A percentile compares a stretch with the other conserved stretches of the same genome.
Evolutionary conservation across 192 early-diverging fungal genomes (phyloP).

Genomic region (Lunasporangiospora selenospora): DNA sequence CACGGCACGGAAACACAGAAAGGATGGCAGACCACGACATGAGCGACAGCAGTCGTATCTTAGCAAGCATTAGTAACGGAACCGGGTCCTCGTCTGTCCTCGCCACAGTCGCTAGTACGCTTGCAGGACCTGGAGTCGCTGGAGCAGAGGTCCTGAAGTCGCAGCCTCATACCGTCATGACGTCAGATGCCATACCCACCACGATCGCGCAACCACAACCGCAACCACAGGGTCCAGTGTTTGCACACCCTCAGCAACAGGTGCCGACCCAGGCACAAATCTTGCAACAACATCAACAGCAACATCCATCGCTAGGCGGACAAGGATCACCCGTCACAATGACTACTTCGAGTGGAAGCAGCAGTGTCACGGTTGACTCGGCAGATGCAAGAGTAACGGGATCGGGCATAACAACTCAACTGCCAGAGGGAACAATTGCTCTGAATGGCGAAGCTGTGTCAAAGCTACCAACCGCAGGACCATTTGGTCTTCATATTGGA

Average conservation of each 20-base stretch:
- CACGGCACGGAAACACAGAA: too few species aligned
- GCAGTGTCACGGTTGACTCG: too few species aligned
- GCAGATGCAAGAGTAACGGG: too few species aligned
- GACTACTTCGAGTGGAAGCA: too few species aligned
- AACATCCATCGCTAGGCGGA: too few species aligned
- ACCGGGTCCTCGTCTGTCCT: slow-evolving; percentile 16
- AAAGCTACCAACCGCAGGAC: not conserved
- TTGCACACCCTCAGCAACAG: slow-evolving; percentile 1
- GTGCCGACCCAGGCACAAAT: too few species aligned
- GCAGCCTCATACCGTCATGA: slow-evolving; percentile 23
- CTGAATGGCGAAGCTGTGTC: not conserved
- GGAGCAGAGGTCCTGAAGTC: slow-evolving; percentile 14
- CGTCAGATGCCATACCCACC: slow-evolving; percentile 22
- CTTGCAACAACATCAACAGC: slow-evolving; percentile 21
- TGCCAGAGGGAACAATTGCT: not conserved
- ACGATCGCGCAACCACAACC: slow-evolving; percentile 5
- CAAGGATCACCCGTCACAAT: too few species aligned
- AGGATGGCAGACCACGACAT: slow-evolving; percentile 37
- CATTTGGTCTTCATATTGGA: slow-evolving; percentile 3
- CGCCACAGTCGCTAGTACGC: slow-evolving; percentile 9
- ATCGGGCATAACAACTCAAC: too few species aligned
- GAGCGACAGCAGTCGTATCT: slow-evolving; percentile 27
- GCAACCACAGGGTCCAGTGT: slow-evolving; percentile 13
- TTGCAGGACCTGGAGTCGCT: not conserved
- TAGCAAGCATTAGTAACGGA: slow-evolving; percentile 31